phyloP scores from a whole-genome alignment of 805 yeast species.

The Saccharomycopsis sp. region DNA sequence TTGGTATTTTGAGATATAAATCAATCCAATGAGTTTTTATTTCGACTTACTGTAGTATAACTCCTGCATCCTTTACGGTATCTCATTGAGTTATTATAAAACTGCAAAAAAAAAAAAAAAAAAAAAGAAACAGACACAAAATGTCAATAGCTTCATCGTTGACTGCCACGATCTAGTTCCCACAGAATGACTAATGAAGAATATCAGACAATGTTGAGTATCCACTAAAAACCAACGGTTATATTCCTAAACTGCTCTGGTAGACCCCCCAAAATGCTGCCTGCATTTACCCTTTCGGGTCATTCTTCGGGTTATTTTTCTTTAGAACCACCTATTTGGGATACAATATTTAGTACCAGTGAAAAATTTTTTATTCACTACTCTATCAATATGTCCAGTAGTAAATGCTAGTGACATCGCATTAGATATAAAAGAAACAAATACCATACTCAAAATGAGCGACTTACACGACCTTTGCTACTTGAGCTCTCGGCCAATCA shows the following conservation, averaged over 20 bases:
- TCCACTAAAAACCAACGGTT: not conserved
- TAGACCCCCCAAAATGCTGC: not conserved
- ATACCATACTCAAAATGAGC: constrained; percentile 36
- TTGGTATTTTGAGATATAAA: not conserved
- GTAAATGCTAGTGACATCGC: too few relatives aligned
- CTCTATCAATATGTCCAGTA: too few relatives aligned
- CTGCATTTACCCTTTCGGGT: not conserved
- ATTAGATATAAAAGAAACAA: too few relatives aligned
- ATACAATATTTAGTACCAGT: not conserved
- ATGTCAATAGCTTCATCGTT: too few relatives aligned
- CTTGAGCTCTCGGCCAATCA: constrained; percentile 46
- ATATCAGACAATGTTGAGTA: not conserved
- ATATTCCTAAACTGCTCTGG: too few relatives aligned
- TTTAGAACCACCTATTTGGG: not conserved
- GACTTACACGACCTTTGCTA: constrained; percentile 62
- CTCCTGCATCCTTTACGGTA: too few relatives aligned
- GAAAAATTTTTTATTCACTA: not conserved
- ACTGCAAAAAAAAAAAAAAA: not conserved
- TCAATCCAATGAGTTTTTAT: not conserved
- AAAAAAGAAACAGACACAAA: not conserved
- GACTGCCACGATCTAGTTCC: too few relatives aligned
- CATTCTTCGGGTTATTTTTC: not conserved
- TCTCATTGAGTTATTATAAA: not conserved
- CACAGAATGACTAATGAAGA: too few relatives aligned
- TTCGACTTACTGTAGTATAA: too few relatives aligned